Conservation (phyloP, 768 basidiomycete species). For the Coprinopsis strossmayeri region DNA sequence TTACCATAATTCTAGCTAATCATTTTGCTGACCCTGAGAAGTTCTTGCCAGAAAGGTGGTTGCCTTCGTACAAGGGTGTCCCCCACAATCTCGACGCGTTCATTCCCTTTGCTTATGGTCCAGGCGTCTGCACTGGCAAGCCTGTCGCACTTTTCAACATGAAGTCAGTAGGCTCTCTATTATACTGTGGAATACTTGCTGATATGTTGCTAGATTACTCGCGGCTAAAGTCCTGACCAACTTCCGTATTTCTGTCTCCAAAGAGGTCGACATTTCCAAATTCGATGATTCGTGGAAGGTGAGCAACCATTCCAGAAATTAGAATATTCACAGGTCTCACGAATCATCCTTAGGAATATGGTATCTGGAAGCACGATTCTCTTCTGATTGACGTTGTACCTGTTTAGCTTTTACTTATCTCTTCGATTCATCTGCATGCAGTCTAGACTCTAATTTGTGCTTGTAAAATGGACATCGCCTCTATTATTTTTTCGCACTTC, state of each 20-base stretch:
- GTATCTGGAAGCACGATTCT: conserved; percentile 19
- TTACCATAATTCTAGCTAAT: too few relatives aligned
- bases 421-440: not conserved
- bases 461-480: too few relatives aligned
- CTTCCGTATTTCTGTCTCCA: conserved; percentile 13
- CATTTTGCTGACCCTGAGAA: conserved; percentile 16
- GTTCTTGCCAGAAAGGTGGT: conserved; percentile 19
- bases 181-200: not conserved
- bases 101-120: conserved; percentile 17
- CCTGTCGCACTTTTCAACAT: conserved; percentile 21
- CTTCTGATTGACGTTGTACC: conserved; percentile 10
- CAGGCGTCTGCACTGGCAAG: conserved; percentile 19
- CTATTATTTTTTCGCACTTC: too few relatives aligned
- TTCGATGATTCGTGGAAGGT: conserved; percentile 20
- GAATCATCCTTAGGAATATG: conserved; percentile 15
- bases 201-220: conserved; percentile 11
- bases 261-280: conserved; percentile 13
- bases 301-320: not conserved
- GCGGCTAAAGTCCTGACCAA: conserved; percentile 10
- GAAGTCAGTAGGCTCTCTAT: conserved; percentile 13
- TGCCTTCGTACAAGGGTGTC: conserved; percentile 9
- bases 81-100: conserved; percentile 9
- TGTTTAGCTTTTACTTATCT: not conserved
- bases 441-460: too few relatives aligned
- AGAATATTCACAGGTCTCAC: not conserved